A percentile compares a stretch with the other conserved stretches of the same genome.
These are phyloP conservation scores for Seiridium cupressi DNA, from an alignment of 2,329 filamentous ascomycete genomes.

Conservation along the genomic window DNA sequence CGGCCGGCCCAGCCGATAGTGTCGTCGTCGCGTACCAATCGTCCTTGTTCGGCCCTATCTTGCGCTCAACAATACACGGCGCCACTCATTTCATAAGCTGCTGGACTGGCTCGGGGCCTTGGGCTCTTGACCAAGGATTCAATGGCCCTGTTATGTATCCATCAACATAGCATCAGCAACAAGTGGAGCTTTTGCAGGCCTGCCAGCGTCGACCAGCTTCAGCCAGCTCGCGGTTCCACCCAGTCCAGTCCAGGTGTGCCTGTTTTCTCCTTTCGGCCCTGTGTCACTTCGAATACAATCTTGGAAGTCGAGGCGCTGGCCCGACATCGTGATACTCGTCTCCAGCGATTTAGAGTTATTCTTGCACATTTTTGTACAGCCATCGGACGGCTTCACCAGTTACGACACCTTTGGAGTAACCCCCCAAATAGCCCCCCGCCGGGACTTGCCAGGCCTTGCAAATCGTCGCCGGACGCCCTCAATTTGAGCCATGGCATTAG, in stretches of 20 bases:
- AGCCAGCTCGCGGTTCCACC: background rate
- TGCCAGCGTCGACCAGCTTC: constrained; percentile 3
- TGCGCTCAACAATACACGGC: background rate
- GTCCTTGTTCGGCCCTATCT: background rate
- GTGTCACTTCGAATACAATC: background rate
- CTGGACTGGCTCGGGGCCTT: background rate
- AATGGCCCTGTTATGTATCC: background rate
- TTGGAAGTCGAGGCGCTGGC: background rate
- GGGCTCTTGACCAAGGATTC: background rate
- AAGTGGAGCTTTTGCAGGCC: background rate
- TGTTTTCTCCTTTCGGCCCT: background rate
- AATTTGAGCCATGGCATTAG: constrained; percentile 7
- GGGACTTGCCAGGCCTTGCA: constrained; percentile 11
- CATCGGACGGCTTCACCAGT: background rate
- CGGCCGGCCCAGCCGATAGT: background rate
- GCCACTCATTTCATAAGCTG: background rate
- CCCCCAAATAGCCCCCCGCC: background rate
- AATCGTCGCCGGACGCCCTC: constrained; percentile 5
- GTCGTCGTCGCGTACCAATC: background rate
- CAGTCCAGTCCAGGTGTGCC: background rate
- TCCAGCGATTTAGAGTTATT: background rate
- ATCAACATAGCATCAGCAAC: background rate
- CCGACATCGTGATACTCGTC: background rate
- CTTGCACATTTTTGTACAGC: background rate
- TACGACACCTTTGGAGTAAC: background rate